Conservation (phyloP, 2,329 filamentous ascomycete species). For the Phaeosphaeriaceae sp. region DNA sequence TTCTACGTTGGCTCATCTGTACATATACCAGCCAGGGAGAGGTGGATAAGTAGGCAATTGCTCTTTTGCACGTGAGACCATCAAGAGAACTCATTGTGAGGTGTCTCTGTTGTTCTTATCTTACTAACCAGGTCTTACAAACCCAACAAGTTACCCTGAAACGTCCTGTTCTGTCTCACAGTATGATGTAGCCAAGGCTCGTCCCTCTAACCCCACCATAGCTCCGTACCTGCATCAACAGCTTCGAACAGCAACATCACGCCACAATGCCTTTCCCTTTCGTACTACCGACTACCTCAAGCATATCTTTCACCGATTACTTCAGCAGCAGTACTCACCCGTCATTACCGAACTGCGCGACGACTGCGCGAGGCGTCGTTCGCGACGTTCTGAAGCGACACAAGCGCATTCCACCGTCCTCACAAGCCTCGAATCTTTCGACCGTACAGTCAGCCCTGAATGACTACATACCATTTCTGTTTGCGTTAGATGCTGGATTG, state of each 20-base stretch:
- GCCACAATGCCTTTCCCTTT: slow-evolving; percentile 86
- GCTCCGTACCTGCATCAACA: slow-evolving; percentile 34
- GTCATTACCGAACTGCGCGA: slow-evolving; percentile 81
- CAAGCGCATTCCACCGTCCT: slow-evolving; percentile 78
- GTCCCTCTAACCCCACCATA: slow-evolving; percentile 27
- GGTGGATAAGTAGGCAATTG: background rate
- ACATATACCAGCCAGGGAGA: slow-evolving; percentile 33
- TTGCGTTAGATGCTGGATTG: slow-evolving; percentile 78
- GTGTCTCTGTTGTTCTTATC: background rate
- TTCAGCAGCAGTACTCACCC: slow-evolving; percentile 85
- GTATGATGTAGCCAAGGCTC: slow-evolving; percentile 30
- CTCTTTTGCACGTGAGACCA: slow-evolving; percentile 3
- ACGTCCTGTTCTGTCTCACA: background rate
- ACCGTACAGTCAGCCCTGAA: slow-evolving; percentile 73
- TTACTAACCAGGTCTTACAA: background rate
- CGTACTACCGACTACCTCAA: slow-evolving; percentile 85
- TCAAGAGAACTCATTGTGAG: slow-evolving; percentile 11
- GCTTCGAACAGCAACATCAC: slow-evolving; percentile 16
- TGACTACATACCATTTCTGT: slow-evolving; percentile 82
- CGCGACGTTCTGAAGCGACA: slow-evolving; percentile 85
- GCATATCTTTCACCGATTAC: slow-evolving; percentile 79
- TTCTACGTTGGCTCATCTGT: slow-evolving; percentile 33
- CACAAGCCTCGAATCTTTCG: slow-evolving; percentile 74
- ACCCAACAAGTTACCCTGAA: background rate
- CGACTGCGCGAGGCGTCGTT: slow-evolving; percentile 82